Base-by-base conservation (phyloP, 176 grass and related monocot genomes). In the Leersia perrieri region DNA sequence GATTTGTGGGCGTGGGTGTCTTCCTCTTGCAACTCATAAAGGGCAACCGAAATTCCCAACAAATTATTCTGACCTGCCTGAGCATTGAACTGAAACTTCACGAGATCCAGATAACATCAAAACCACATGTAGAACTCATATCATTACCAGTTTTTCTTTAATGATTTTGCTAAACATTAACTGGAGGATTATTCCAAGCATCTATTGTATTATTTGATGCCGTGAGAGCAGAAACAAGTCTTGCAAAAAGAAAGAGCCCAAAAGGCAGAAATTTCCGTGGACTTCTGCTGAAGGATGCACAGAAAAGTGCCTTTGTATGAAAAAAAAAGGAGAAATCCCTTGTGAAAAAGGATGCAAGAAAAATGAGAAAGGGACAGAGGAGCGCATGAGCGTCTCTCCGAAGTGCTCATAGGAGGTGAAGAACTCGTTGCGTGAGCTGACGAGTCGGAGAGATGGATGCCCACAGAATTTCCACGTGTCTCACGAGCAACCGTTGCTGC, bases 221-320 rank as follows among this genome's bases (percentile, higher is more conserved):
- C 22, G 53, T 58, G 53, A 58, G 8, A n/a, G 49, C 49, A 53
- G 8, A 53, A 7, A 22, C 49, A 53, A 18, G 49, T n/a, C 49
- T 20, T 51, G 1, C 15, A 18, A 47, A 47, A 47, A 49, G 15
- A 15, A 49, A 49, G 45, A 49, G 38, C 38, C 38, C 15, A 51
- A 42, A 79, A 40, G 42, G 30, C 8, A 38, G 41, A 74, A 74
- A 38, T 74, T 80, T 74, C 70, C 60, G 1, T 47, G 30, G 58
- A 22, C 38, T 47, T 33, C 0, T 4, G 53, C n/a, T 25, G 53
- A 20, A 49, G 16, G 2, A 58, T 10, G 53, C 22, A 57, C 51
- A 25, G 3, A 25, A 51, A 25, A 25, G 53, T 9, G n/a, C n/a
- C 53, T 58, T 58, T 58, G 0, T 2, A 11, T 2, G 2, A 0